phyloP scores from a whole-genome alignment of 176 grass and related monocot genomes.

The Oryza punctata region DNA sequence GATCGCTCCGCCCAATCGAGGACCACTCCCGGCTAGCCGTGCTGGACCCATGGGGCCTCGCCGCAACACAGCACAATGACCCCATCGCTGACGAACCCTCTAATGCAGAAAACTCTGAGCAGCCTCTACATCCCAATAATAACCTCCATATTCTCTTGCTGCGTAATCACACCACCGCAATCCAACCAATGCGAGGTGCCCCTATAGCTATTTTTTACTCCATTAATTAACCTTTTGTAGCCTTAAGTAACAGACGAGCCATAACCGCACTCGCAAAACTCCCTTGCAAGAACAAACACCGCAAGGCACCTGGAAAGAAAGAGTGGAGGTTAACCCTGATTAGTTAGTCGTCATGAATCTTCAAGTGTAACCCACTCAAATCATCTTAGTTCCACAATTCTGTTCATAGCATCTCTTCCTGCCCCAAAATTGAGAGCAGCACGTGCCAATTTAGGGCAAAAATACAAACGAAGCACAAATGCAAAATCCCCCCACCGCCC shows the following conservation, averaged over 20 bases:
- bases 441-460: background rate
- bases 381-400: background rate
- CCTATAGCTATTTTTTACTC: background rate
- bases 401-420: background rate
- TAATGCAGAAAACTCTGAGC: background rate
- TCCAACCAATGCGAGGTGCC: background rate
- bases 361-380: background rate
- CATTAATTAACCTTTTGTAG: background rate
- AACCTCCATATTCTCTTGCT: background rate
- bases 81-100: constrained; percentile 45
- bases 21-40: constrained; percentile 74
- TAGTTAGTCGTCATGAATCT: background rate
- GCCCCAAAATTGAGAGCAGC: background rate
- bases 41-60: constrained; percentile 61
- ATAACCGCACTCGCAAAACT: background rate
- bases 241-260: background rate
- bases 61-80: constrained; percentile 83
- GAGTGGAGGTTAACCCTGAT: background rate
- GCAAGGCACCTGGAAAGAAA: background rate
- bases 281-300: background rate
- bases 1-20: constrained; percentile 51
- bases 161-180: background rate
- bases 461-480: background rate
- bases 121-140: constrained; percentile 10
- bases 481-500: background rate